phyloP scores from a whole-genome alignment of 2,329 filamentous ascomycete species.

The Xylariaceae sp. region DNA sequence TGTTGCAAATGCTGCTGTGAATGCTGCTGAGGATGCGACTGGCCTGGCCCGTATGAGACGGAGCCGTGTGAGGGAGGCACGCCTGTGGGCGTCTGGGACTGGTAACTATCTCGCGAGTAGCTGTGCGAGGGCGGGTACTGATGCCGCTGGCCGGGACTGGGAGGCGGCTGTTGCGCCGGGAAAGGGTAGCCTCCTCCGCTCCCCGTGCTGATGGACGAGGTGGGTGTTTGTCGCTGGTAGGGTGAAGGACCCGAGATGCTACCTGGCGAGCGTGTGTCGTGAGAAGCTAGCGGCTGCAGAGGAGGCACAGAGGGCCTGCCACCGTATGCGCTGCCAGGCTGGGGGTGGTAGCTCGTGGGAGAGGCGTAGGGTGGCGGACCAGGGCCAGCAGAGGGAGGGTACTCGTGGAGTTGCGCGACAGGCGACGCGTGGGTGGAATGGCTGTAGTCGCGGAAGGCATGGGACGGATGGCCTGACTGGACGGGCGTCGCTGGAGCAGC shows the following conservation, averaged over 20 bases:
- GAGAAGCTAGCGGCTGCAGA: conserved; percentile 42
- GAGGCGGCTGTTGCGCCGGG: conserved; percentile 36
- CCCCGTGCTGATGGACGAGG: conserved; percentile 38
- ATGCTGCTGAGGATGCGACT: conserved; percentile 13
- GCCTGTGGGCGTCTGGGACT: conserved; percentile 34
- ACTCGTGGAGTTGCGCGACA: conserved; percentile 44
- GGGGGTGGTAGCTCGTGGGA: conserved; percentile 30
- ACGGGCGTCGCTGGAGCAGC: conserved; percentile 34
- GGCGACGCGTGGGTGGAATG: conserved; percentile 48
- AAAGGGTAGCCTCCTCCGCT: conserved; percentile 48
- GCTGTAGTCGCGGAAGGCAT: conserved; percentile 49
- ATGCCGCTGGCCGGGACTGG: conserved; percentile 28
- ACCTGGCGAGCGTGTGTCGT: conserved; percentile 50
- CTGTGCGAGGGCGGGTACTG: conserved; percentile 45
- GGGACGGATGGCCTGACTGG: conserved; percentile 39
- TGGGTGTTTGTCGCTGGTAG: conserved; percentile 45
- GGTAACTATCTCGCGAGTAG: conserved; percentile 43
- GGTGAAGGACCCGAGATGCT: conserved; percentile 44
- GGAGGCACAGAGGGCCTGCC: conserved; percentile 32
- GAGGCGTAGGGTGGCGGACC: conserved; percentile 39
- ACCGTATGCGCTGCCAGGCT: conserved; percentile 40
- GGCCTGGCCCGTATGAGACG: conserved; percentile 39
- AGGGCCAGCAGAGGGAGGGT: conserved; percentile 25
- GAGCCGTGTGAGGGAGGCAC: conserved; percentile 30
- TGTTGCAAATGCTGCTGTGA: conserved; percentile 2